Conservation (phyloP, 2,329 filamentous ascomycete genomes). For the Sporothrix brasiliensis region DNA sequence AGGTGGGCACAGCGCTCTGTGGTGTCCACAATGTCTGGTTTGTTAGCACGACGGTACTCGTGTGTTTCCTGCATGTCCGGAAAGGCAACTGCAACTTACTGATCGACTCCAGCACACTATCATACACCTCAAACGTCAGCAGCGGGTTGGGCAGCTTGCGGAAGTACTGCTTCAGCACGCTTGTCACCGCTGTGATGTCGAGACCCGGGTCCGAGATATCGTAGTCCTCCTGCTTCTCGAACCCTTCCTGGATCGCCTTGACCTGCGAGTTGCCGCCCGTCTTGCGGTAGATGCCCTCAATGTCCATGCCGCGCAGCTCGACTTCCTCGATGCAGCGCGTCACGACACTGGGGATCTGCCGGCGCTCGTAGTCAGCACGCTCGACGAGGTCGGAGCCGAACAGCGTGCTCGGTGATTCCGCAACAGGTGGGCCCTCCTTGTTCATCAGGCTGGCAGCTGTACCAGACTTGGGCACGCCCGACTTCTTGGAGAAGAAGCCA, state of each 20-base stretch:
- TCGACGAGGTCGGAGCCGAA: conserved; percentile 90
- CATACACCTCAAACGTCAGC: conserved; percentile 90
- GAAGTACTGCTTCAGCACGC: conserved; percentile 96
- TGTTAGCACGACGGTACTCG: conserved; percentile 32
- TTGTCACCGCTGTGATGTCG: conserved; percentile 95
- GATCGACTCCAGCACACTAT: conserved; percentile 79
- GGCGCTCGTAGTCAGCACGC: conserved; percentile 83
- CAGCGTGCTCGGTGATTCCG: conserved; percentile 62
- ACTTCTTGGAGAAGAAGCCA: conserved; percentile 67
- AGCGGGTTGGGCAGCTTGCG: conserved; percentile 86
- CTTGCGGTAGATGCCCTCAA: conserved; percentile 97
- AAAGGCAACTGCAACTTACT: conserved; percentile 53
- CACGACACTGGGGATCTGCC: conserved; percentile 86
- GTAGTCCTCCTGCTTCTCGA: conserved; percentile 81
- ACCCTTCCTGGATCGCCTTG: conserved; percentile 86
- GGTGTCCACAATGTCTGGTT: conserved; percentile 64
- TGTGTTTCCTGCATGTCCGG: no score
- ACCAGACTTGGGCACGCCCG: conserved; percentile 55
- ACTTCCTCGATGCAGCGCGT: conserved; percentile 96
- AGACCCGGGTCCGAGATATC: conserved; percentile 93
- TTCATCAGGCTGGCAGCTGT: conserved; percentile 49
- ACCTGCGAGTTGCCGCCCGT: conserved; percentile 91
- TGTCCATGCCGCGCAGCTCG: conserved; percentile 92
- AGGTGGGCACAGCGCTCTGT: conserved; percentile 71
- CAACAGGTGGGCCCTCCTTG: conserved; percentile 41